Base-by-base conservation (phyloP, 2,329 filamentous ascomycete species). In the Nothomitra cinnamomea region DNA sequence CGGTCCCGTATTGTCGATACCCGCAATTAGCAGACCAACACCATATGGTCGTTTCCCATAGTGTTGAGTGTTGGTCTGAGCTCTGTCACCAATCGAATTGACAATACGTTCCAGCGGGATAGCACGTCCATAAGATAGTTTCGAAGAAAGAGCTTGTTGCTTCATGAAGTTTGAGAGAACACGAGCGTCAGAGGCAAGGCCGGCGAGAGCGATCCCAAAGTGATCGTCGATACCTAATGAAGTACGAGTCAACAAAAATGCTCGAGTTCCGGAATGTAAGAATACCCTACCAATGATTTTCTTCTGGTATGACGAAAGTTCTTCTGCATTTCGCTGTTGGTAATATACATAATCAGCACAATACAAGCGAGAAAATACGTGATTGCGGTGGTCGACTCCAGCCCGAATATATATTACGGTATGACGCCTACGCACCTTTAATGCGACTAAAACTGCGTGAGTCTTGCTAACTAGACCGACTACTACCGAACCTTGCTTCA, bases 91-190 rank as follows among this genome's bases (percentile, higher is more conserved):
- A 65, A 98, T 95, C 70, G 90, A 84, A 59, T 82, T 78, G 61
- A 95, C 89, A 62, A 96, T 87, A 58, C 85, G 84, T 64, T 87
- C 83, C 66, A 96, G 75, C 32, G 88, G 87, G 67, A 98, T 92
- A 60, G 89, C 82, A 60, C 92, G 89, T 71, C 87, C 90, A 74
- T 95, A 96, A 55, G 88, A 95, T 63, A 98, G 83, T 69, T 90
- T 88, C 63, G 92, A 90, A 64, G 87, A 85, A 64, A 98, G 87
- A 58, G 87, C 94, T 73, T 96, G 92, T 73, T 95, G 88, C 76
- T 95, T 96, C 90, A 98, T 96, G 76, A 95, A 98, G 80, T 98
- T 98, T 76, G 89, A 95, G 62, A 98, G 88, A 62, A 98, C 92
- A 65, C 92, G 92, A 66, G 90, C 92, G 70, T 98, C 92, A 56